phyloP scores from a whole-genome alignment of 2,329 filamentous ascomycete species.

The Bipolaris zeicola region DNA sequence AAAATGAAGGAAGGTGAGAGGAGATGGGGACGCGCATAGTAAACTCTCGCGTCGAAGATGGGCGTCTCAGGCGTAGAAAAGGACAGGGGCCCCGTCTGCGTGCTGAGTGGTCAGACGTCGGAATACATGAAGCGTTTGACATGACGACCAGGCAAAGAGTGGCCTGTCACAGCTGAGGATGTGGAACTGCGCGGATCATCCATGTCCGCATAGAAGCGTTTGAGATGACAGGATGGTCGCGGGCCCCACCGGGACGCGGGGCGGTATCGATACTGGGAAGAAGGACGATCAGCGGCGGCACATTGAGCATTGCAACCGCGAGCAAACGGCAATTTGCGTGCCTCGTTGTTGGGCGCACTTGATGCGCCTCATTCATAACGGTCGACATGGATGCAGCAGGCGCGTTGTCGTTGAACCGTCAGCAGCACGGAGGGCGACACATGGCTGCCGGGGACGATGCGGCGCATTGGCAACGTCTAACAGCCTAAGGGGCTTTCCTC shows the following conservation, averaged over 20 bases:
- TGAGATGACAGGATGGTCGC: conserved; percentile 33
- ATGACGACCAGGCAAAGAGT: conserved; percentile 32
- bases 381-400: background rate
- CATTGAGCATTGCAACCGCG: conserved; percentile 4
- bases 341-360: background rate
- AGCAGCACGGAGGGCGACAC: background rate
- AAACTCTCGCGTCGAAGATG: conserved; percentile 33
- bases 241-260: conserved; percentile 19
- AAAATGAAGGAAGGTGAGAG: conserved; percentile 25
- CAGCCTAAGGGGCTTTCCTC: conserved; percentile 20
- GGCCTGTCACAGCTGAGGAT: conserved; percentile 34
- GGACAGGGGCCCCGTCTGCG: conserved; percentile 40
- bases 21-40: conserved; percentile 25
- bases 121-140: conserved; percentile 48
- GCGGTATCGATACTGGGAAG: conserved; percentile 11
- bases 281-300: background rate
- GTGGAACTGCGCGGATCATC: conserved; percentile 19
- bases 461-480: conserved; percentile 21
- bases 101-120: conserved; percentile 32
- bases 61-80: conserved; percentile 42
- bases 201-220: conserved; percentile 28
- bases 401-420: background rate
- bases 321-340: background rate
- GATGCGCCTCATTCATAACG: background rate
- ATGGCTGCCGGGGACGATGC: conserved; percentile 18